These are phyloP conservation scores for Jasminum sambac DNA, from an alignment of 257 asterid genomes.

Conservation along the genomic window DNA sequence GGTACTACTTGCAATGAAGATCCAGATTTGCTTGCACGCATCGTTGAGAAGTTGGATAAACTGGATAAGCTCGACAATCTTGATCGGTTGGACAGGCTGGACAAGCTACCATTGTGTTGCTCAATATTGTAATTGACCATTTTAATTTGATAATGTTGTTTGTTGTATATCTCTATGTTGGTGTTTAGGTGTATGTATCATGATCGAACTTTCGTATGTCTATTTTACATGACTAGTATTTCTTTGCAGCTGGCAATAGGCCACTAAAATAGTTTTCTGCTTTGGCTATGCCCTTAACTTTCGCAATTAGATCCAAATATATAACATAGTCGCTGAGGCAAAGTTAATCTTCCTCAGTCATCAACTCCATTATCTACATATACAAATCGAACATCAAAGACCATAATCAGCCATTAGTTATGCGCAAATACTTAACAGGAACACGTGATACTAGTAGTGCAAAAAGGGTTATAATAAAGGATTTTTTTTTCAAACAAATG, in stretches of 20 bases:
- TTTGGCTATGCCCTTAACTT: slow-evolving; percentile 60
- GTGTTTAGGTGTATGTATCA: no score
- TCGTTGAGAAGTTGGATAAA: no score
- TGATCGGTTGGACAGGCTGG: no score
- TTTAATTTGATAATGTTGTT: no score
- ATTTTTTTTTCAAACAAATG: neutral
- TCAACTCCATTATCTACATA: slow-evolving; percentile 80
- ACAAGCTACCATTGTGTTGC: no score
- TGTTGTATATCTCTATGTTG: no score
- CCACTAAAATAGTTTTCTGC: slow-evolving; percentile 66
- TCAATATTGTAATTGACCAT: no score
- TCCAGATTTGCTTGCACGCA: no score
- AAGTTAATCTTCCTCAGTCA: slow-evolving; percentile 57
- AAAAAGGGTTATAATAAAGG: neutral
- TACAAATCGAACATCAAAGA: slow-evolving; percentile 19
- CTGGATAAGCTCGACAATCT: no score
- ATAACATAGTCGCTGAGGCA: slow-evolving; percentile 40
- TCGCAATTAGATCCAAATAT: slow-evolving; percentile 60
- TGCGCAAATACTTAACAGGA: neutral
- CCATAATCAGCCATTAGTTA: neutral
- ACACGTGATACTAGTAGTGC: neutral
- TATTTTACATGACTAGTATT: no score
- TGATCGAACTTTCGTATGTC: no score
- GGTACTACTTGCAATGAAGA: no score
- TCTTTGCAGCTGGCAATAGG: slow-evolving; percentile 44